A percentile compares a stretch with the other conserved stretches of the same genome.
Evolutionary conservation across 2,329 filamentous ascomycete genomes (phyloP).

Genomic region (Thermothelomyces thermophilus): DNA sequence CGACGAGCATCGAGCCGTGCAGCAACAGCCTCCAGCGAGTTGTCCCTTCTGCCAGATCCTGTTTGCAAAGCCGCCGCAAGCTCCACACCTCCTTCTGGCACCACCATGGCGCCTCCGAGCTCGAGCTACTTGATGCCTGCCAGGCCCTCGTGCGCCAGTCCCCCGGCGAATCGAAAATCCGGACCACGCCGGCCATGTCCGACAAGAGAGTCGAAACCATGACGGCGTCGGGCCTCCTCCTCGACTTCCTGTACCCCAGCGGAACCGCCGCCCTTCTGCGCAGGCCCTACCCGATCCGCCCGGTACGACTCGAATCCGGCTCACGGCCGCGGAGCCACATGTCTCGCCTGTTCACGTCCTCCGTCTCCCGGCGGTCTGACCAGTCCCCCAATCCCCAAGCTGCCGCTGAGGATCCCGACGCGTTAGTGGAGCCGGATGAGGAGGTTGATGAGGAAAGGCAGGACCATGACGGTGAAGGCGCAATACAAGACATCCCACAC

Average conservation of each 20-base stretch:
- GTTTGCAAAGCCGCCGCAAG: slow-evolving; percentile 36
- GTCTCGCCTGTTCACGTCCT: slow-evolving; percentile 26
- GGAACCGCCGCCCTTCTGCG: slow-evolving; percentile 39
- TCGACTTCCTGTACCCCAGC: slow-evolving; percentile 51
- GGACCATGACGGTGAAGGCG: not conserved
- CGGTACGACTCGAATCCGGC: slow-evolving; percentile 19
- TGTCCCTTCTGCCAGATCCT: slow-evolving; percentile 35
- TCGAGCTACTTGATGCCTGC: slow-evolving; percentile 42
- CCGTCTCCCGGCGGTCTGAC: slow-evolving; percentile 13
- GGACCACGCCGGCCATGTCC: slow-evolving; percentile 16
- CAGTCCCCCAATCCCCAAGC: not conserved
- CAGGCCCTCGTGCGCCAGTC: slow-evolving; percentile 33
- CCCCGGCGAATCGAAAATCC: slow-evolving; percentile 20
- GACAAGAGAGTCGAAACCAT: slow-evolving; percentile 29
- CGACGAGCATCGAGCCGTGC: slow-evolving; percentile 50
- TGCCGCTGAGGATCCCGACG: not conserved
- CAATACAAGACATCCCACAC: not conserved
- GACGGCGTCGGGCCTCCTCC: slow-evolving; percentile 39
- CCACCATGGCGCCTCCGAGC: slow-evolving; percentile 41
- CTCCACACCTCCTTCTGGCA: slow-evolving; percentile 49
- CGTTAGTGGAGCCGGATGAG: not conserved
- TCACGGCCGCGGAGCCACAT: slow-evolving; percentile 15
- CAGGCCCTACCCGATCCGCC: slow-evolving; percentile 25
- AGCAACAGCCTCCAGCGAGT: slow-evolving; percentile 47
- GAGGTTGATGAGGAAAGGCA: not conserved